Evolutionary conservation across 352 stramenopile genomes (phyloP), one percentile per base, ranked within the genome.

Genomic region (Bremia lactucae): DNA sequence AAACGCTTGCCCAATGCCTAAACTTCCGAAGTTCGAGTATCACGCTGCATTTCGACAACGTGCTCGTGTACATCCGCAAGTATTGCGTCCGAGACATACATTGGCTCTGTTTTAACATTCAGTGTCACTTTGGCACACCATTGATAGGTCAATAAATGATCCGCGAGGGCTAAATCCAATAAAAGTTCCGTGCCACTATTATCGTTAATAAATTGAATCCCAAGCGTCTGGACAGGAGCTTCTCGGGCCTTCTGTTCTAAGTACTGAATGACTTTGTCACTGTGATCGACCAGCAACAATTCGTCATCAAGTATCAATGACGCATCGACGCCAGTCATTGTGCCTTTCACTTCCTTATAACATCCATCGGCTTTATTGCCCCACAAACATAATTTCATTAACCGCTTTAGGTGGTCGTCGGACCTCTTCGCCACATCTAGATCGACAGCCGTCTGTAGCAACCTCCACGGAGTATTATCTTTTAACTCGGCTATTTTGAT

Each of bases 1-100:
- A 84, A 45, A 1, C 72, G 64, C n/a, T 59, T 43, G 13, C 68
- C 69, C 0, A 84, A 35, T 16, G 56, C 68, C 4, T 65, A 65
- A 35, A 87, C 60, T 15, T 70, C 63, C 0, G 46, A 13, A 1
- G 59, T 59, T 4, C 59, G 69, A 0, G 21, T 52, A 15, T 24
- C 6, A 4, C 41, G 35, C 22, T 55, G 66, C 71, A 84, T 84
- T 29, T 62, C 50, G 0, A 36, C 49, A 36, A 89, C 74, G 21
- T 83, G 73, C 35, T 83, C 69, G 0, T 61, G 34, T 1, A 92
- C 67, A 36, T 89, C 76, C 0, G 49, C 21, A 4, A 59, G 54
- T 38, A 36, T 81, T 6, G 78, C 75, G 45, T 92, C 79, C 23
- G 74, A 92, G 10, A 92, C 71, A 55, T 86, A 92, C 34, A 87